Conservation (phyloP, 1,284 basidiomycete species). For the Marasmius tenuissimus region DNA sequence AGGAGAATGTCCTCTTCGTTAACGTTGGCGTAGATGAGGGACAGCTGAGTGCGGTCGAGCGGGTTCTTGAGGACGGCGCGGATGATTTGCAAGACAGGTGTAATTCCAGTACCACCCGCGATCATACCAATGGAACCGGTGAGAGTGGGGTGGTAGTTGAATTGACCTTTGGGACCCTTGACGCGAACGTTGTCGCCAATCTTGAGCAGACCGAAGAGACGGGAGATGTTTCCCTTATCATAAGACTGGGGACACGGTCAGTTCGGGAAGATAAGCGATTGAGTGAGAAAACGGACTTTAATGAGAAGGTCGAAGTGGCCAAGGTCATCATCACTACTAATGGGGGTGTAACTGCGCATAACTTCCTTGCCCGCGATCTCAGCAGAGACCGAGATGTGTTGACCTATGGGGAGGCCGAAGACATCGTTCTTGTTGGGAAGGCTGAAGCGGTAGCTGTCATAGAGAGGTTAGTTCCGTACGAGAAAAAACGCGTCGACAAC, state of each 20-base stretch:
- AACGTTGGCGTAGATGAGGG: slow-evolving; percentile 96
- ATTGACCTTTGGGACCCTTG: slow-evolving; percentile 96
- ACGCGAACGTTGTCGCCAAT: slow-evolving; percentile 85
- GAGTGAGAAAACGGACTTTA: slow-evolving; percentile 60
- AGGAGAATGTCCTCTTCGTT: slow-evolving; percentile 87
- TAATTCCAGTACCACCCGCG: slow-evolving; percentile 94
- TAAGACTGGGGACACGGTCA: slow-evolving; percentile 64
- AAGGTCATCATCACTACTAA: slow-evolving; percentile 87
- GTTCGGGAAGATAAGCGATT: not conserved
- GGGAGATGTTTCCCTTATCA: slow-evolving; percentile 95
- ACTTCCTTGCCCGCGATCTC: slow-evolving; percentile 91
- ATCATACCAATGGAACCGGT: slow-evolving; percentile 90
- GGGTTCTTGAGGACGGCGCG: slow-evolving; percentile 87
- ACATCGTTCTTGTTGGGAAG: slow-evolving; percentile 73
- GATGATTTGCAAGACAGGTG: slow-evolving; percentile 98
- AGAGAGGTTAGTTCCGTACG: slow-evolving; percentile 11
- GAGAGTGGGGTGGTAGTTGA: slow-evolving; percentile 73
- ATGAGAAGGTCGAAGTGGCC: slow-evolving; percentile 96
- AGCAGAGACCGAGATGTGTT: slow-evolving; percentile 92
- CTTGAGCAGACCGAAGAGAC: slow-evolving; percentile 77
- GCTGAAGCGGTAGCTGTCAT: slow-evolving; percentile 83
- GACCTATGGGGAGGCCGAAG: slow-evolving; percentile 93
- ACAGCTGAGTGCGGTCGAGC: slow-evolving; percentile 77
- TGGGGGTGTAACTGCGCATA: slow-evolving; percentile 93
- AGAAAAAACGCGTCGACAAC: slow-evolving; percentile 22